These are phyloP conservation scores for Pleurotus platypus DNA, from an alignment of 768 basidiomycete species.

Conservation along the genomic window DNA sequence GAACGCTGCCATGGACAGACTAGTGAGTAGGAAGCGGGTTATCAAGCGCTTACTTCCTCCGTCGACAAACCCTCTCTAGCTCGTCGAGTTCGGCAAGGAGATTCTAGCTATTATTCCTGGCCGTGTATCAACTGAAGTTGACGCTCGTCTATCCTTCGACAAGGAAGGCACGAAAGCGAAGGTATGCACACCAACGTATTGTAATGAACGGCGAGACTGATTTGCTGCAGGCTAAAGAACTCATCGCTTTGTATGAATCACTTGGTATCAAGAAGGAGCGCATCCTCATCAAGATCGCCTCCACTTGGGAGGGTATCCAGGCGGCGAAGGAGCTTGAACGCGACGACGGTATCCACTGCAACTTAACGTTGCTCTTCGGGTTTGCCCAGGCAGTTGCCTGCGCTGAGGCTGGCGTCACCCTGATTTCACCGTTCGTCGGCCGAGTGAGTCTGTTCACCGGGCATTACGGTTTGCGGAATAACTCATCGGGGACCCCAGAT, in stretches of 20 bases:
- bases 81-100: constrained; percentile 96
- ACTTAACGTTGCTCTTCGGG: constrained; percentile 97
- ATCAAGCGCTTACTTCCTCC: neutral
- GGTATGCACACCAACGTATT: constrained; percentile 29
- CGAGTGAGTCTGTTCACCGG: constrained; percentile 60
- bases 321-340: constrained; percentile 94
- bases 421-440: constrained; percentile 99
- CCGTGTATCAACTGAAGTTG: constrained; percentile 98
- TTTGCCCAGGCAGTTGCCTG: constrained; percentile 99
- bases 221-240: constrained; percentile 59
- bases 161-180: constrained; percentile 90
- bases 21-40: constrained; percentile 48
- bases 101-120: constrained; percentile 96
- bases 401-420: constrained; percentile 95
- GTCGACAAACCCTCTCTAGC: constrained; percentile 38
- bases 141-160: constrained; percentile 96
- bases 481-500: constrained; percentile 46
- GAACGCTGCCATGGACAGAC: constrained; percentile 81
- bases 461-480: neutral
- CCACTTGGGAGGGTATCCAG: constrained; percentile 99
- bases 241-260: constrained; percentile 92
- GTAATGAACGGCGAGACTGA: too few relatives aligned
- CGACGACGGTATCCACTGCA: constrained; percentile 95
- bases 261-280: constrained; percentile 92
- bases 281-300: constrained; percentile 98